These are phyloP conservation scores for Aspergillus unguis DNA, from an alignment of 2,329 filamentous ascomycete species.

Conservation along the genomic window DNA sequence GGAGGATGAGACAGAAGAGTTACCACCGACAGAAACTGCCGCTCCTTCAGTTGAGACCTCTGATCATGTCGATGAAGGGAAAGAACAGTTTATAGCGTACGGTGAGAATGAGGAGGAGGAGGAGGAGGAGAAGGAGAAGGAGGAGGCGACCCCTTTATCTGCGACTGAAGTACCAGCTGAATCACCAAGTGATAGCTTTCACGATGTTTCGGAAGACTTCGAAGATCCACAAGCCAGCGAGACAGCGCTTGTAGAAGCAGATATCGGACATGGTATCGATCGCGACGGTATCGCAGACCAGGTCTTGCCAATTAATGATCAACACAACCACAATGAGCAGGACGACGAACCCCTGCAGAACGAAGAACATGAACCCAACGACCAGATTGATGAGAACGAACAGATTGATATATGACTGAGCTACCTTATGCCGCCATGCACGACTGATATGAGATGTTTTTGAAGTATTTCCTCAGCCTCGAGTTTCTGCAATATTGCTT, in stretches of 20 bases:
- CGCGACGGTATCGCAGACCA: background rate
- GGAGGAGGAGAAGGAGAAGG: no score
- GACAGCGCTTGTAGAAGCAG: background rate
- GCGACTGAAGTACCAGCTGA: no score
- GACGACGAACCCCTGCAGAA: background rate
- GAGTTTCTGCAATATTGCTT: conserved; percentile 3
- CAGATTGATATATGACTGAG: background rate
- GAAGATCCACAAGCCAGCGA: background rate
- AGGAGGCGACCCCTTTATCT: no score
- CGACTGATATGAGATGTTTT: conserved; percentile 7
- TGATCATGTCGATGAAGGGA: background rate
- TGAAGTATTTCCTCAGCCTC: background rate
- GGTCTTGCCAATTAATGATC: background rate
- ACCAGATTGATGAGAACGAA: background rate
- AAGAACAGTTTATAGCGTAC: background rate
- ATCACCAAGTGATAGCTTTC: background rate
- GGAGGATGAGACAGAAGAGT: background rate
- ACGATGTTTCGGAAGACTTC: background rate
- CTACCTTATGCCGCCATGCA: background rate
- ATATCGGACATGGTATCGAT: no score
- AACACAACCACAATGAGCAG: background rate
- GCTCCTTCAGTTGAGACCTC: background rate
- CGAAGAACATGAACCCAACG: background rate
- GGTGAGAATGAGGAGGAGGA: background rate
- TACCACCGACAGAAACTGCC: no score